These are phyloP conservation scores for Wickerhamiella nectarea DNA, from an alignment of 805 yeast species.

Conservation along the genomic window DNA sequence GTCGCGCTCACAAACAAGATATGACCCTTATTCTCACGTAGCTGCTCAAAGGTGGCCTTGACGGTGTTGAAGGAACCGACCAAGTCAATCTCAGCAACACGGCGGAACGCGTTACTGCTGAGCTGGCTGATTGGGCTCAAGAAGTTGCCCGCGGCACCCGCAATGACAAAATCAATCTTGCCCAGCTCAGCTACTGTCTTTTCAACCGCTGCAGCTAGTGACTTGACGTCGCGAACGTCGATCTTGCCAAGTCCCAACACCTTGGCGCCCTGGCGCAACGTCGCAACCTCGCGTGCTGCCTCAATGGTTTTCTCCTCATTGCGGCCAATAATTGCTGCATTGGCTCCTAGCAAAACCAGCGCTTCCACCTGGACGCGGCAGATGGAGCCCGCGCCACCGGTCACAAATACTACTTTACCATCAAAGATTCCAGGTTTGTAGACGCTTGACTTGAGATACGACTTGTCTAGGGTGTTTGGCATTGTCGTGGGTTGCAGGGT, in stretches of 20 bases:
- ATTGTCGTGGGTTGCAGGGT: constrained; percentile 8
- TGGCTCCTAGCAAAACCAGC: constrained; percentile 66
- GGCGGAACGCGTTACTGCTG: constrained; percentile 74
- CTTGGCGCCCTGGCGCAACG: constrained; percentile 42
- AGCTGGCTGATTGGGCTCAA: constrained; percentile 64
- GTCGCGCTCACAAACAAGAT: constrained; percentile 78
- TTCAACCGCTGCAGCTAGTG: constrained; percentile 50
- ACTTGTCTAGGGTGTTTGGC: constrained; percentile 21
- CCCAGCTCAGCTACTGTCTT: constrained; percentile 57
- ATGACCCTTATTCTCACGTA: constrained; percentile 53
- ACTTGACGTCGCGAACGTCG: constrained; percentile 62
- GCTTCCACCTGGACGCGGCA: constrained; percentile 86
- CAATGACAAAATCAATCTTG: constrained; percentile 70
- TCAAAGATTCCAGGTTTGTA: constrained; percentile 52
- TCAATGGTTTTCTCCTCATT: constrained; percentile 47
- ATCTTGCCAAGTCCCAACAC: constrained; percentile 60
- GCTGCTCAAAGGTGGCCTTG: constrained; percentile 61
- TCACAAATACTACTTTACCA: constrained; percentile 77
- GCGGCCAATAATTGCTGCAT: constrained; percentile 78
- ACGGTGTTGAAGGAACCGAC: constrained; percentile 82
- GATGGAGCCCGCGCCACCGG: constrained; percentile 96
- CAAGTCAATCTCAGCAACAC: constrained; percentile 76
- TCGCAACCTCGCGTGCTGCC: constrained; percentile 55
- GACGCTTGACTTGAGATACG: constrained; percentile 20
- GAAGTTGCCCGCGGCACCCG: constrained; percentile 96